Conservation (phyloP, 331 rosid species). For the Pyracantha coccinea region DNA sequence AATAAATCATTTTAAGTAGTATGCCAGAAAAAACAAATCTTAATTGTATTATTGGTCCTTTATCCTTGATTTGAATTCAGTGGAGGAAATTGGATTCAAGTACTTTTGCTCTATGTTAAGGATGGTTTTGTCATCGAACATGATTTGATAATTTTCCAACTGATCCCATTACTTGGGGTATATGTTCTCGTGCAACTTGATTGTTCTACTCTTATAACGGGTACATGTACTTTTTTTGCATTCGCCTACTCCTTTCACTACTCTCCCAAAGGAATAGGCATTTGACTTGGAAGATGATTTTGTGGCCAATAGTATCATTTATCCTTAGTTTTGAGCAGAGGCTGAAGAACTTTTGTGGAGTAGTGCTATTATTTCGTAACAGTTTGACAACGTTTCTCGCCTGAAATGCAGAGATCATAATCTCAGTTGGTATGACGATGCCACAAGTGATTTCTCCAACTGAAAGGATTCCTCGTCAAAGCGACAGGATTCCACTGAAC, state of each 20-base stretch:
- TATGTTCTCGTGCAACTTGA: neutral
- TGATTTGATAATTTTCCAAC: neutral
- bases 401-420: constrained; percentile 39
- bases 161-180: neutral
- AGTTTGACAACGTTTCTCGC: constrained; percentile 1
- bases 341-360: neutral
- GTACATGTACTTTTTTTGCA: neutral
- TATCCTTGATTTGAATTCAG: neutral
- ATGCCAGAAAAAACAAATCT: neutral
- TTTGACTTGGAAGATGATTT: neutral
- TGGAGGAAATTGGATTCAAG: neutral
- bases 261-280: too few relatives aligned
- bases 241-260: neutral
- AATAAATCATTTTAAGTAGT: neutral
- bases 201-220: neutral
- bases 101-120: neutral
- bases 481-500: constrained; percentile 18
- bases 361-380: neutral
- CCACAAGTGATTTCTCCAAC: constrained; percentile 38
- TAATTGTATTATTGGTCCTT: neutral
- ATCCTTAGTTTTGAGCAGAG: neutral
- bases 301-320: neutral
- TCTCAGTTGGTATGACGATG: constrained; percentile 49
- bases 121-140: neutral
- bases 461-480: constrained; percentile 24